Evolutionary conservation across 345 rosid genomes (phyloP).

Genomic region (Linum trigynum): DNA sequence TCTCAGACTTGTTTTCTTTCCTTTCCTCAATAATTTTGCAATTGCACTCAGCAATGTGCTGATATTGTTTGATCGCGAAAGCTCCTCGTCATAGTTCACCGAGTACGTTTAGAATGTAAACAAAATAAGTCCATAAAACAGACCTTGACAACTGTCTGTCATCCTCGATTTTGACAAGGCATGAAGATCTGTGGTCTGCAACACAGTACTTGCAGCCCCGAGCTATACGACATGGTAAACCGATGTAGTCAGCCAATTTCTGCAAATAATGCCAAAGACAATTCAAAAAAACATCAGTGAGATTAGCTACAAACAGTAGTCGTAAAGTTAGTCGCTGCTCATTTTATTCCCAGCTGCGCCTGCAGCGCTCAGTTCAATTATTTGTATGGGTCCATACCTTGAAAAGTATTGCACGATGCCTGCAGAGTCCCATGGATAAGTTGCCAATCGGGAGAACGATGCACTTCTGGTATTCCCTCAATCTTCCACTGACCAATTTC

Average conservation of each 20-base stretch:
- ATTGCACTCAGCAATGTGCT: no score
- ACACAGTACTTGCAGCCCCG: slow-evolving; percentile 84
- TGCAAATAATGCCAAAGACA: slow-evolving; percentile 21
- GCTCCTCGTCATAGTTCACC: no score
- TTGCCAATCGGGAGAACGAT: slow-evolving; percentile 83
- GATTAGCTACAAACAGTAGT: background rate
- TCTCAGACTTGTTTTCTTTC: no score
- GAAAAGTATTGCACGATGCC: slow-evolving; percentile 92
- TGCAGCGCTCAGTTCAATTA: background rate
- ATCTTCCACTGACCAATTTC: slow-evolving; percentile 59
- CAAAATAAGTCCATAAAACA: background rate
- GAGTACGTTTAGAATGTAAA: background rate
- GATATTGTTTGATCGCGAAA: no score
- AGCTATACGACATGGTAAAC: slow-evolving; percentile 97
- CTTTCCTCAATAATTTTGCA: no score
- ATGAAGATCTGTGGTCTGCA: slow-evolving; percentile 75
- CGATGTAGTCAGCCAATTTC: slow-evolving; percentile 92
- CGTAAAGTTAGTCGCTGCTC: background rate
- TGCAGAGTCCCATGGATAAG: slow-evolving; percentile 74
- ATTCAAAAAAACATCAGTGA: background rate
- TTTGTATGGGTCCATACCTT: slow-evolving; percentile 37
- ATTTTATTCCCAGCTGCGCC: background rate
- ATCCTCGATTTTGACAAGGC: slow-evolving; percentile 86
- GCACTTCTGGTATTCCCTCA: slow-evolving; percentile 59
- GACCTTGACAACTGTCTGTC: slow-evolving; percentile 62